Conservation (phyloP, 805 yeast genomes). For the Ogataea nakhonphanomensis region DNA sequence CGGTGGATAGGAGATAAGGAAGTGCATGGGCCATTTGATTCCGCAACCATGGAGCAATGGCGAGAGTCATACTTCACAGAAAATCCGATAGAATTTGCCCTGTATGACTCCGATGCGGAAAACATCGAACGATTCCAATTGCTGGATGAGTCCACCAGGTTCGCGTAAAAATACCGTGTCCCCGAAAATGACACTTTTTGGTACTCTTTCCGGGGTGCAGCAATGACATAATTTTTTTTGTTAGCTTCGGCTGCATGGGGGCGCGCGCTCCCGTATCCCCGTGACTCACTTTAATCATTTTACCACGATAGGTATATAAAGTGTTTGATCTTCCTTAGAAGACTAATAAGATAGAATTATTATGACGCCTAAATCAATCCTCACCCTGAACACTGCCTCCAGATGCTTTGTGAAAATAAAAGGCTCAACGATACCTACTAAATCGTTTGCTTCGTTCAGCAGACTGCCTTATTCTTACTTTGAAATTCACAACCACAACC, state of each 20-base stretch:
- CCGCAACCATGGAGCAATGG: conserved; percentile 58
- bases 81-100: conserved; percentile 32
- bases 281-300: neutral
- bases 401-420: conserved; percentile 24
- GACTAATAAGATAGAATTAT: too few relatives aligned
- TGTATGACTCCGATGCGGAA: conserved; percentile 30
- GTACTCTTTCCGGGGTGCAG: conserved; percentile 12
- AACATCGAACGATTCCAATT: conserved; percentile 6
- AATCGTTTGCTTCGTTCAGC: conserved; percentile 26
- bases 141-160: conserved; percentile 7
- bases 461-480: conserved; percentile 21
- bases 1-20: conserved; percentile 26
- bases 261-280: conserved; percentile 14
- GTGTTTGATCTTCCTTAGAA: too few relatives aligned
- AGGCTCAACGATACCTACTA: conserved; percentile 13
- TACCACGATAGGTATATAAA: too few relatives aligned
- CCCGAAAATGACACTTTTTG: conserved; percentile 1
- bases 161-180: conserved; percentile 1
- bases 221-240: conserved; percentile 7
- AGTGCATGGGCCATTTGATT: conserved; percentile 48
- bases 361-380: conserved; percentile 29
- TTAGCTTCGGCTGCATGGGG: conserved; percentile 9
- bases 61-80: conserved; percentile 42
- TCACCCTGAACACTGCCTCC: conserved; percentile 28
- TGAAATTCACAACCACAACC: conserved; percentile 26